Evolutionary conservation across 139 green algal species (phyloP).

Genomic region (Closterium sp.): DNA sequence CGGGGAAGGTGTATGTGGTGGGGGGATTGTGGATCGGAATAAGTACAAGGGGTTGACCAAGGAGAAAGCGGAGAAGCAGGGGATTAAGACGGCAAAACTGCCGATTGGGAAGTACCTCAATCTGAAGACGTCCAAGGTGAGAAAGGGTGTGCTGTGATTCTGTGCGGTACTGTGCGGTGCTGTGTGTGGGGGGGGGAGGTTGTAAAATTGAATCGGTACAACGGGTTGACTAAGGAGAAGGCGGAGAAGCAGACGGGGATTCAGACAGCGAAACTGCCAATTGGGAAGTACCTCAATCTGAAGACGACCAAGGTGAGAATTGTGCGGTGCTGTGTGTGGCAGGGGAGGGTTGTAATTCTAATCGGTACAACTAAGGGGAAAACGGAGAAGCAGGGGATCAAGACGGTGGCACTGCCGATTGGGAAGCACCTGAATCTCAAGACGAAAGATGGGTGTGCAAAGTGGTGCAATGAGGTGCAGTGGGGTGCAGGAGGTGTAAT

Average conservation of each 20-base stretch:
- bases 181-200: conserved; percentile 72
- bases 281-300: conserved; percentile 18
- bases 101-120: conserved; percentile 28
- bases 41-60: conserved; percentile 32
- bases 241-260: conserved; percentile 35
- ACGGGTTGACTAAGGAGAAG: conserved; percentile 37
- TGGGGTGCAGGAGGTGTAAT: conserved; percentile 66
- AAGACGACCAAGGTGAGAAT: conserved; percentile 29
- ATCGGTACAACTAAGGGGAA: conserved; percentile 48
- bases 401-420: conserved; percentile 39
- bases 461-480: conserved; percentile 20
- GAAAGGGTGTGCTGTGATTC: not conserved
- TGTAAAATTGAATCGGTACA: conserved; percentile 60
- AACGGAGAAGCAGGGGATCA: conserved; percentile 32
- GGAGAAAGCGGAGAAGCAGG: conserved; percentile 33
- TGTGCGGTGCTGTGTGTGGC: conserved; percentile 61
- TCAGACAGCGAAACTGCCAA: conserved; percentile 40
- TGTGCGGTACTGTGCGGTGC: not conserved
- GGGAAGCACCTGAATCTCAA: conserved; percentile 9
- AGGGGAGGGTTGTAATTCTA: conserved; percentile 71
- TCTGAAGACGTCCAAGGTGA: conserved; percentile 34
- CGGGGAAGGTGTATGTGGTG: conserved; percentile 67
- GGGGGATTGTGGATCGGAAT: conserved; percentile 70
- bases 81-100: conserved; percentile 39
- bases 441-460: conserved; percentile 19